Evolutionary conservation across 768 basidiomycete genomes (phyloP).

Genomic region (Psilocybe tampanensis): DNA sequence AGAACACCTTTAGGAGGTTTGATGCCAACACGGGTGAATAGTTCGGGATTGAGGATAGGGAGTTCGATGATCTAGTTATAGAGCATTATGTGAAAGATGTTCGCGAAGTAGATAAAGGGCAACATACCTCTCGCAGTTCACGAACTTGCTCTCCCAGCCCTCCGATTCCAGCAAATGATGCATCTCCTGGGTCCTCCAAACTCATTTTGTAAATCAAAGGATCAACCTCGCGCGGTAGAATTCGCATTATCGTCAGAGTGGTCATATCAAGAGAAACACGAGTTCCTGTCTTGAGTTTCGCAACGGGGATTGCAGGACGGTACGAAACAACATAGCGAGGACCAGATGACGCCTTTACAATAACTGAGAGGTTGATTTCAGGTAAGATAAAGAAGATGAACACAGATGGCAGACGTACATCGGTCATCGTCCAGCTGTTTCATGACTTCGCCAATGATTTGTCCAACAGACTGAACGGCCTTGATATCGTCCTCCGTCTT

Average conservation of each 20-base stretch:
- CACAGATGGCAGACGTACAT: slow-evolving; percentile 56
- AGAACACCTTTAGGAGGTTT: slow-evolving; percentile 96
- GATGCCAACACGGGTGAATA: slow-evolving; percentile 95
- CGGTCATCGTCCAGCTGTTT: slow-evolving; percentile 98
- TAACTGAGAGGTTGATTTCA: slow-evolving; percentile 55
- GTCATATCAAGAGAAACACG: slow-evolving; percentile 99
- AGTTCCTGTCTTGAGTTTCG: slow-evolving; percentile 90
- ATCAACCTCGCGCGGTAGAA: slow-evolving; percentile 95
- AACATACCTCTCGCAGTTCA: slow-evolving; percentile 86
- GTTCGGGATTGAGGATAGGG: slow-evolving; percentile 90
- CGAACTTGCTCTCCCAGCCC: slow-evolving; percentile 95
- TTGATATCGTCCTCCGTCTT: slow-evolving; percentile 99
- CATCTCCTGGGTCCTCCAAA: slow-evolving; percentile 94
- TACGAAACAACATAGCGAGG: slow-evolving; percentile 99
- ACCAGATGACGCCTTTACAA: slow-evolving; percentile 98
- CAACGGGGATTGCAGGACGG: slow-evolving; percentile 87
- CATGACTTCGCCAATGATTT: slow-evolving; percentile 99
- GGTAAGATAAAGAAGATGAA: background rate
- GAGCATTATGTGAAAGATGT: background rate
- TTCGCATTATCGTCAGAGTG: slow-evolving; percentile 98
- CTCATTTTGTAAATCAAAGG: slow-evolving; percentile 99
- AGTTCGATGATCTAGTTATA: slow-evolving; percentile 85
- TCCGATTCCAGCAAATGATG: slow-evolving; percentile 95
- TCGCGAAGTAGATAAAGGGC: background rate
- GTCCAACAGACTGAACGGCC: slow-evolving; percentile 97